Conservation (phyloP, 2,329 filamentous ascomycete genomes). For the Colletotrichum simmondsii region DNA sequence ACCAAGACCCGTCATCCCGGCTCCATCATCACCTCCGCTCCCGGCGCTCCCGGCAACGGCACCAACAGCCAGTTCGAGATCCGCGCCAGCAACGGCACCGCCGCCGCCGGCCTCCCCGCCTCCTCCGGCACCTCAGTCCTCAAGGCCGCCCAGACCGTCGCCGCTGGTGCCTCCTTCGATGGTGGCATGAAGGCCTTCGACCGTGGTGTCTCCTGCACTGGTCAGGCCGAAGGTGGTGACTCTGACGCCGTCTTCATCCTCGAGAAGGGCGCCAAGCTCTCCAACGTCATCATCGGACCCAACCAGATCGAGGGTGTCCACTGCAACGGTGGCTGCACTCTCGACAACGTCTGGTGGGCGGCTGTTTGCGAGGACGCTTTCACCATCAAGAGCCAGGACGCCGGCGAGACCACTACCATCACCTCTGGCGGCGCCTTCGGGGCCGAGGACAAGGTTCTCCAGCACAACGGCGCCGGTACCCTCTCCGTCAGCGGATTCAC, state of each 20-base stretch:
- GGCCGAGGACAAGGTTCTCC: constrained; percentile 31
- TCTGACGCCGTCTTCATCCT: constrained; percentile 55
- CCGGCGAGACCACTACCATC: constrained; percentile 31
- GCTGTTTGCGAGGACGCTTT: constrained; percentile 48
- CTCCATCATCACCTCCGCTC: constrained; percentile 28
- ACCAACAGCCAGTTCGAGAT: background rate
- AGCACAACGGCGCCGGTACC: constrained; percentile 35
- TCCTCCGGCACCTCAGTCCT: constrained; percentile 40
- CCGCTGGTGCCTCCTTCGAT: constrained; percentile 43
- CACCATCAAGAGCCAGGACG: constrained; percentile 47
- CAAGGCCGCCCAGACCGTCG: constrained; percentile 39
- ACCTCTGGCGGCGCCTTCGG: constrained; percentile 28
- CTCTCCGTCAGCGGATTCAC: constrained; percentile 31
- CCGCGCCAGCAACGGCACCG: constrained; percentile 15
- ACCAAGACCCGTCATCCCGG: constrained; percentile 12
- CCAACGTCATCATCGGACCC: constrained; percentile 57
- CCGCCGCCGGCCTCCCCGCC: constrained; percentile 38
- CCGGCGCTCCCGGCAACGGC: constrained; percentile 10
- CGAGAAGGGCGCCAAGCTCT: constrained; percentile 52
- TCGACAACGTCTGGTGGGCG: constrained; percentile 50
- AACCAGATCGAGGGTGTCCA: constrained; percentile 58
- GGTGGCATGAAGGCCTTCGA: constrained; percentile 46
- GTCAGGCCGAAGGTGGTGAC: constrained; percentile 54
- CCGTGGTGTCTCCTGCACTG: constrained; percentile 53
- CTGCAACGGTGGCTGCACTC: constrained; percentile 55